Conservation (phyloP, 345 rosid genomes). For the Sisymbrium irio region DNA sequence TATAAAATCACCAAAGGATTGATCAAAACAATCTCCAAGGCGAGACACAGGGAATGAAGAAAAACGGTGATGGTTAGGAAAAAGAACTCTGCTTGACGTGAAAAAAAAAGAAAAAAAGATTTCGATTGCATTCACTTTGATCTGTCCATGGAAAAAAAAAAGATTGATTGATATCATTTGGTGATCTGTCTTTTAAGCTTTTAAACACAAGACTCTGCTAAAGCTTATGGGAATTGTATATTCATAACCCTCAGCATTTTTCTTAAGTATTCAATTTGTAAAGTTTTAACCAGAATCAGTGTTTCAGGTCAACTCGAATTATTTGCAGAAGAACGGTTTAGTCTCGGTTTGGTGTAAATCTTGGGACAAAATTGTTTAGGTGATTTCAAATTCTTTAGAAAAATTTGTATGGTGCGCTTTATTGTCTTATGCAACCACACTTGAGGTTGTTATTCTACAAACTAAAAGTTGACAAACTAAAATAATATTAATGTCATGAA, state of each 20-base stretch:
- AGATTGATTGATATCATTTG: constrained; percentile 5
- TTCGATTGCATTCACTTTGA: constrained; percentile 21
- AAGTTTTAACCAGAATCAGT: constrained; percentile 14
- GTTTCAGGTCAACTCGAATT: background rate
- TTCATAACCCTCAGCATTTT: background rate
- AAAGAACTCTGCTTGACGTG: constrained; percentile 9
- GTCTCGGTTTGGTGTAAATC: background rate
- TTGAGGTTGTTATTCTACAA: too few species aligned
- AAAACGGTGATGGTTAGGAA: constrained; percentile 15
- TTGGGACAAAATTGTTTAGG: too few species aligned
- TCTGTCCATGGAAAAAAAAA: background rate
- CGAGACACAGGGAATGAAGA: constrained; percentile 47
- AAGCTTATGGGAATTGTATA: constrained; percentile 19
- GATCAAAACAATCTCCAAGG: constrained; percentile 63
- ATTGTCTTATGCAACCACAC: background rate
- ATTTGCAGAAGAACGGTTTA: background rate
- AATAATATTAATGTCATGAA: too few species aligned
- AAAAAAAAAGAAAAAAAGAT: background rate
- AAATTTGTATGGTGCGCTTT: too few species aligned
- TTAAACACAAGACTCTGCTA: background rate
- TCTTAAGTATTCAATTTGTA: constrained; percentile 29
- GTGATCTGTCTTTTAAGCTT: background rate
- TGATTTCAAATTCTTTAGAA: too few species aligned
- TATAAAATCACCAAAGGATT: constrained; percentile 77
- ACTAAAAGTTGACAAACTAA: too few species aligned